Percentiles rank a stretch among this genome's conserved stretches.
Conservation (phyloP, 257 asterid genomes). For the Leptodermis oblonga region DNA sequence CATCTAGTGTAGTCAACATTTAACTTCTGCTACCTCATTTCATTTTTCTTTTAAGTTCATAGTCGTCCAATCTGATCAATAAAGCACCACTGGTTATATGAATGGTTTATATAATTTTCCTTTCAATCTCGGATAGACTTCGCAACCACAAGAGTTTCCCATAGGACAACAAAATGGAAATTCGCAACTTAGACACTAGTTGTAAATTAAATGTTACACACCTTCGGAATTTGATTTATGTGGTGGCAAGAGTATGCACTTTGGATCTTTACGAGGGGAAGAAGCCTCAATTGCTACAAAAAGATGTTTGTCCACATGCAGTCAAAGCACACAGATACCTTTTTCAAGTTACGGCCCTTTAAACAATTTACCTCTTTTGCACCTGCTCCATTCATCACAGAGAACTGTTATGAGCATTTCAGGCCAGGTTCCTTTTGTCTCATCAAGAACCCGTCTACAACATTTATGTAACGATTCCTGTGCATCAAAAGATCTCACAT, state of each 20-base stretch:
- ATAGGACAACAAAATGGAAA: not conserved
- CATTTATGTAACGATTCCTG: conserved; percentile 65
- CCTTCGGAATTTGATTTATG: conserved; percentile 45
- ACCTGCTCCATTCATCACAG: conserved; percentile 92
- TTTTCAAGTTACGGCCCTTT: not conserved
- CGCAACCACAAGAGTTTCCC: not conserved
- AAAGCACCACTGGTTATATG: not conserved
- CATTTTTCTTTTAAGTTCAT: too few relatives aligned
- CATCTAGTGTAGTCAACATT: not conserved
- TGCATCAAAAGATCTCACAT: conserved; percentile 19
- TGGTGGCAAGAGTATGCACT: conserved; percentile 56
- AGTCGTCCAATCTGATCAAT: not conserved
- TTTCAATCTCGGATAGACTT: not conserved
- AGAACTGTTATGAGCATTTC: conserved; percentile 61
- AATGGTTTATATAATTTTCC: too few relatives aligned
- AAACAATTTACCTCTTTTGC: conserved; percentile 75
- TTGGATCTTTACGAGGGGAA: conserved; percentile 87
- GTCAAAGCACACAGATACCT: not conserved
- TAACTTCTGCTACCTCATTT: not conserved
- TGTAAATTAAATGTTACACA: conserved; percentile 15
- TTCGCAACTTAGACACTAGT: not conserved
- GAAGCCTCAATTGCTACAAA: conserved; percentile 84
- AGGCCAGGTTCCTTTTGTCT: conserved; percentile 82
- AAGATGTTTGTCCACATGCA: not conserved
- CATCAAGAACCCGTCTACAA: conserved; percentile 54